Conservation (phyloP, 495 filamentous ascomycete species). For the Xylaria bambusicola region DNA sequence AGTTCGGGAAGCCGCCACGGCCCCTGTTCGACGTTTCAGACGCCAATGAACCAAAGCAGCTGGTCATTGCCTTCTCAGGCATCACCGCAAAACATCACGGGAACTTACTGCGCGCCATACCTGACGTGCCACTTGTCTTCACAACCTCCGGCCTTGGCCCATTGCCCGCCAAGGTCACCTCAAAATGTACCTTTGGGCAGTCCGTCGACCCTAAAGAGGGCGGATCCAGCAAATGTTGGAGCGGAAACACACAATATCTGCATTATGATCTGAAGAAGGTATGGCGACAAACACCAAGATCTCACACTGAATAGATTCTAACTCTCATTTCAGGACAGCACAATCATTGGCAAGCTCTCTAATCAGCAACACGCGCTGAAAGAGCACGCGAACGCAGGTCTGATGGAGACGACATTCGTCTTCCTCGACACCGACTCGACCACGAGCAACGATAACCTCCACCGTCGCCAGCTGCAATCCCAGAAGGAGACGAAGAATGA, state of each 20-base stretch:
- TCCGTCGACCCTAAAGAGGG: constrained; percentile 43
- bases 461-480: constrained; percentile 32
- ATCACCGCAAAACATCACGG: constrained; percentile 34
- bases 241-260: constrained; percentile 44
- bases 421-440: constrained; percentile 36
- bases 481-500: constrained; percentile 33
- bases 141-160: constrained; percentile 41
- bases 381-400: constrained; percentile 35
- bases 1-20: constrained; percentile 40
- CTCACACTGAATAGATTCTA: too few relatives aligned
- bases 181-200: constrained; percentile 42
- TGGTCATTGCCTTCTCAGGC: constrained; percentile 54
- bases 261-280: constrained; percentile 47
- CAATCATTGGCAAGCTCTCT: too few relatives aligned
- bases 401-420: constrained; percentile 51
- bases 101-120: constrained; percentile 34
- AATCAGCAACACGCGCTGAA: too few relatives aligned
- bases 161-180: constrained; percentile 34
- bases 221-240: constrained; percentile 46
- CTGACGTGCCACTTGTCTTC: constrained; percentile 43
- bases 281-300: not conserved
- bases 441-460: constrained; percentile 34
- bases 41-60: constrained; percentile 42
- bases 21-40: constrained; percentile 42
- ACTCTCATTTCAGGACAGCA: constrained; percentile 30